A percentile compares a stretch with the other conserved stretches of the same genome.
phyloP scores from a whole-genome alignment of 768 basidiomycete genomes.

The Suillus spraguei region DNA sequence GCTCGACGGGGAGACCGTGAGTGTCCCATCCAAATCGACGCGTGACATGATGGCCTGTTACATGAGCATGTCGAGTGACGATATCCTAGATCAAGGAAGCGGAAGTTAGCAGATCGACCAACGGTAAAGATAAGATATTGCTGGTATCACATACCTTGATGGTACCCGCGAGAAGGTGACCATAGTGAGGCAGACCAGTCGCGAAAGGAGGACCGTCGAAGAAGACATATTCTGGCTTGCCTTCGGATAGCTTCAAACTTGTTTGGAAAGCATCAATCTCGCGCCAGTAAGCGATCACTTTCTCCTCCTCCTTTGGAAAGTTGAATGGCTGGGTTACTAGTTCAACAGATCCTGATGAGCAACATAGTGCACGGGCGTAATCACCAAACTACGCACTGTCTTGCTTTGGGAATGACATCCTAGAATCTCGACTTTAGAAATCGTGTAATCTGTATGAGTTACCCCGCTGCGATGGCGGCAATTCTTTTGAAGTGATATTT shows the following conservation, averaged over 20 bases:
- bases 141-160: slow-evolving; percentile 67
- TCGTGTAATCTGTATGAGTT: not conserved
- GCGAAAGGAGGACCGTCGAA: slow-evolving; percentile 98
- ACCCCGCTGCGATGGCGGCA: not conserved
- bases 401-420: slow-evolving; percentile 71
- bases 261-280: slow-evolving; percentile 99
- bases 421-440: slow-evolving; percentile 8
- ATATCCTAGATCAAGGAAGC: slow-evolving; percentile 70
- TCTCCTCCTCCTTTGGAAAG: slow-evolving; percentile 88
- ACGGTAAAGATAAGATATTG: slow-evolving; percentile 13
- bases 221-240: slow-evolving; percentile 89
- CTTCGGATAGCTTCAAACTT: slow-evolving; percentile 89
- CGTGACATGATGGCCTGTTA: slow-evolving; percentile 89
- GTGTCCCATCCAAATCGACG: slow-evolving; percentile 99
- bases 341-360: slow-evolving; percentile 15
- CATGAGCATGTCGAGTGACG: slow-evolving; percentile 93
- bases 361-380: not conserved
- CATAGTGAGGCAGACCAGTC: slow-evolving; percentile 95
- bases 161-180: slow-evolving; percentile 89
- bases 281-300: slow-evolving; percentile 88
- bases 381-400: slow-evolving; percentile 55
- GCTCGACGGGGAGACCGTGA: slow-evolving; percentile 97
- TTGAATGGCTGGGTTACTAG: slow-evolving; percentile 77
- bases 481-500: not conserved
- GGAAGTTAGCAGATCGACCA: not conserved